Evolutionary conservation across 2,329 filamentous ascomycete species (phyloP), one percentile per base, ranked within the genome.

Genomic region (Helminthosporium solani): DNA sequence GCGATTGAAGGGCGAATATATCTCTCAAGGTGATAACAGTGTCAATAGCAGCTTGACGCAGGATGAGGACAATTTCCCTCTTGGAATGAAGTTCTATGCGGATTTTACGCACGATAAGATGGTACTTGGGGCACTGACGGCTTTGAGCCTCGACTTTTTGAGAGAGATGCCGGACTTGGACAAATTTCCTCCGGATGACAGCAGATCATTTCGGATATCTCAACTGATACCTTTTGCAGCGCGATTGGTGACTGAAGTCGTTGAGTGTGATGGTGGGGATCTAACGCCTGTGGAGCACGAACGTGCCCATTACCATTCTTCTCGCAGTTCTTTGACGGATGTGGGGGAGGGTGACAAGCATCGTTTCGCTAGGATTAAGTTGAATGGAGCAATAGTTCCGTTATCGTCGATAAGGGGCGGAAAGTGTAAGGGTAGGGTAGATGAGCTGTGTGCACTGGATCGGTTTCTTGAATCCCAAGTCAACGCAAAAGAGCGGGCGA

Each of bases 31-130:
- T 53, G 74, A 79, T 58, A 76, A 73, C 23, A 77, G 74, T 52
- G 75, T 82, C 49, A 80, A 80, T 69, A 70, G 70, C 46, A 75
- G 73, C 5, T 59, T 77, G 42, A 75, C 75, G 53, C 60, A 75
- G 57, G 78, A 78, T 57, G 50, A 64, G 1, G 50, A 52, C 0
- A 64, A 71, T 21, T 80, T 80, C 57, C 77, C 78, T 0, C 70
- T 79, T 1, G 64, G 67, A 35, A 71, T 73, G 44, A 71, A 71
- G 2, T 74, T 80, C 55, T 80, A 79, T 55, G 70, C 77, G 47
- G 78, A 80, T 55, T 78, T 80, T 64, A 72, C 70, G 9, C 78
- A 80, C 58, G 77, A 80, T 59, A 74, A 79, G 50, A 76, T 79
- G 50, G 75, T 80, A 51, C 59, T 79, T 45, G 75, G 72, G 3